These are phyloP conservation scores for Mycotypha africana DNA, from an alignment of 371 early-diverging fungal genomes.

Conservation along the genomic window DNA sequence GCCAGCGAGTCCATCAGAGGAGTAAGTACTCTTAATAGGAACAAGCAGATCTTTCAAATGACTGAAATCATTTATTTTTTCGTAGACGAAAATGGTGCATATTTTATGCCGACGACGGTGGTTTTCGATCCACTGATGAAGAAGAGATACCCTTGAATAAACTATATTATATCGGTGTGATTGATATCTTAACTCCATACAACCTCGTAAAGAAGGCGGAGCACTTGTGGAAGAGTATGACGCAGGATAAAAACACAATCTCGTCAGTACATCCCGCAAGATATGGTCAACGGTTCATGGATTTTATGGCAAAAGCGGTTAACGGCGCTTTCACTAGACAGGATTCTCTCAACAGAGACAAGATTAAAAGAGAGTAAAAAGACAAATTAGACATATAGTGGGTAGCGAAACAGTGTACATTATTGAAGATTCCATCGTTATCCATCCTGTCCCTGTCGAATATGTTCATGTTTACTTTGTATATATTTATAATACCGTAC, in stretches of 20 bases:
- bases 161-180: constrained; percentile 91
- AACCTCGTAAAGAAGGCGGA: constrained; percentile 80
- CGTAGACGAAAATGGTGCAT: constrained; percentile 60
- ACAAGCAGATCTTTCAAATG: background rate
- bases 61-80: background rate
- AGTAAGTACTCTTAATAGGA: constrained; percentile 20
- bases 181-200: constrained; percentile 95
- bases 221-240: constrained; percentile 78
- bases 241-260: constrained; percentile 70
- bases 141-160: constrained; percentile 55
- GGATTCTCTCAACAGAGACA: too few relatives aligned
- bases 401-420: too few relatives aligned
- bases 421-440: too few relatives aligned
- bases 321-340: too few relatives aligned
- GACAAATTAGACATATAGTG: too few relatives aligned
- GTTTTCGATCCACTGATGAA: constrained; percentile 75
- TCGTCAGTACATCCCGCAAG: constrained; percentile 82
- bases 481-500: too few relatives aligned
- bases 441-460: too few relatives aligned
- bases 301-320: constrained; percentile 59
- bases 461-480: too few relatives aligned
- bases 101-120: constrained; percentile 90
- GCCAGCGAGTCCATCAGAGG: constrained; percentile 39
- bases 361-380: too few relatives aligned
- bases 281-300: constrained; percentile 83